Conservation (phyloP, 2,329 filamentous ascomycete genomes). For the Arthrobotrys conoides region DNA sequence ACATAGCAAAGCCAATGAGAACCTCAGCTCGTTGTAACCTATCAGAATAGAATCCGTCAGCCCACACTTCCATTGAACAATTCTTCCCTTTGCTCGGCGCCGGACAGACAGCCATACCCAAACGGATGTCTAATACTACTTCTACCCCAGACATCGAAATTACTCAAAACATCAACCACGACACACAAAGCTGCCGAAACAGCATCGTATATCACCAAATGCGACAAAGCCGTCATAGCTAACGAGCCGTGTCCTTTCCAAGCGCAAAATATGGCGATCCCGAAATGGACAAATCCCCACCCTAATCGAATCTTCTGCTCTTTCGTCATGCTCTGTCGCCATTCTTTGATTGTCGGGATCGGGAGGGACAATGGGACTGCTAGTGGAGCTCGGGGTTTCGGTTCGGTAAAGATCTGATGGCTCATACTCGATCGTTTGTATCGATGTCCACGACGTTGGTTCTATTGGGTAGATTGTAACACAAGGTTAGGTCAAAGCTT, state of each 20-base stretch:
- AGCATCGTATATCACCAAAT: slow-evolving; percentile 95
- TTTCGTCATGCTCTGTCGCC: slow-evolving; percentile 87
- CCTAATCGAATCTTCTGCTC: slow-evolving; percentile 86
- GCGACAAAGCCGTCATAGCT: slow-evolving; percentile 90
- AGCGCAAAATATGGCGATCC: slow-evolving; percentile 86
- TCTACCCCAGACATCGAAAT: slow-evolving; percentile 97
- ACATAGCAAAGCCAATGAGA: slow-evolving; percentile 94
- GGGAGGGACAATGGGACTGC: slow-evolving; percentile 92
- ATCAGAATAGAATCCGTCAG: slow-evolving; percentile 22
- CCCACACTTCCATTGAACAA: background rate
- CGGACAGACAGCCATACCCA: slow-evolving; percentile 68
- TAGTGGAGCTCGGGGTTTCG: slow-evolving; percentile 84
- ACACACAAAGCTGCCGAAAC: slow-evolving; percentile 92
- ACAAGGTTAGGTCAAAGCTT: slow-evolving; percentile 57
- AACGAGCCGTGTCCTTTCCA: slow-evolving; percentile 88
- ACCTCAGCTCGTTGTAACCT: slow-evolving; percentile 91
- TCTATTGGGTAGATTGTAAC: slow-evolving; percentile 66
- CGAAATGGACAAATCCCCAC: slow-evolving; percentile 91
- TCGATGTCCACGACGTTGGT: slow-evolving; percentile 91
- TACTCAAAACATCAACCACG: slow-evolving; percentile 89
- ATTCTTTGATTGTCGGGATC: slow-evolving; percentile 89
- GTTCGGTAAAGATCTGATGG: slow-evolving; percentile 96
- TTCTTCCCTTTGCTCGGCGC: slow-evolving; percentile 23
- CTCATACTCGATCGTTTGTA: slow-evolving; percentile 98
- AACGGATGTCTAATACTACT: slow-evolving; percentile 95